Evolutionary conservation across 768 basidiomycete species (phyloP), one percentile per base, ranked within the genome.

Genomic region (Cantharellus anzutake): DNA sequence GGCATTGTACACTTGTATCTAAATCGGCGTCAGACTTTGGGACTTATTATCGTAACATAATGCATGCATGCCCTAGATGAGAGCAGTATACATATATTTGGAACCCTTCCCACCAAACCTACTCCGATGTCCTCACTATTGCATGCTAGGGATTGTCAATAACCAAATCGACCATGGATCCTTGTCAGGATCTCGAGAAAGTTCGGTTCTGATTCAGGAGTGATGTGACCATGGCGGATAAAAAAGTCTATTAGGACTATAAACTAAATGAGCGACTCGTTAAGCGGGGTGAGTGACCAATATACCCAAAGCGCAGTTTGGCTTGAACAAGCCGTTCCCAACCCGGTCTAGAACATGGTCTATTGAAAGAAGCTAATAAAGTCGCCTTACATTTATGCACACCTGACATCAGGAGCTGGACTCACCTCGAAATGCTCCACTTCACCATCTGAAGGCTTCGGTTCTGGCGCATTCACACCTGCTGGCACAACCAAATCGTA

Each of bases 371-470:
- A 94, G 73, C 88, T 93, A 60, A 5, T 4, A 42, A 55, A 37
- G 57, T 7, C 16, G 20, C 56, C 34, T 35, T 34, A 37, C 14
- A 40, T 14, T 5, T 2, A 59, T 48, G 3, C 5, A 42, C n/a
- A 37, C 57, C 51, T 3, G n/a, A 29, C 20, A 29, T 29, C 20
- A 29, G 20, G 20, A 37, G 42, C 50, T 60, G 7, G 4, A 66
- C 76, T 58, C 59, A 91, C 92, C 73, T 90, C 80, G 65, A 99
- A 99, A 1, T 78, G 83, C 67, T 96, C 92, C 2, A 96, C 96
- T 68, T 99, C 96, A 35, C 89, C 92, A 64, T 99, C 96, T 29
- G 79, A 73, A 0, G 92, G 89, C 57, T 75, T 75, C 4, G 88
- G 89, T 53, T 74, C 73, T 63, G 84, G 79, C 16, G 74, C 70